phyloP scores from a whole-genome alignment of 2,329 filamentous ascomycete species.

The Fonsecaea nubica region DNA sequence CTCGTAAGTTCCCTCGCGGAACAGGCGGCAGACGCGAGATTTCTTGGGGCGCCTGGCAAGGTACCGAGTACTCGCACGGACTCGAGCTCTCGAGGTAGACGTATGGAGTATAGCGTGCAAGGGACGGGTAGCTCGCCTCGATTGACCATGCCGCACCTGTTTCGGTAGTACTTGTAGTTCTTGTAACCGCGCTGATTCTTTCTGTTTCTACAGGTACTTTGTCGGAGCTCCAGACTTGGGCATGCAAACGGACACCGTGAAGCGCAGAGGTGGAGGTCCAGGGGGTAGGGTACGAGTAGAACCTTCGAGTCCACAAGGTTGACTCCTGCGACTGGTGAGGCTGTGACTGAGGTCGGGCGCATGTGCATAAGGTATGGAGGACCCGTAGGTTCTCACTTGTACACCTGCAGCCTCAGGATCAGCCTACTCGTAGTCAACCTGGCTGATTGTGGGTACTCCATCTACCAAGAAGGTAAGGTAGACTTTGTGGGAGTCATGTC shows the following conservation, averaged over 20 bases:
- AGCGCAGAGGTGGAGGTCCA: background rate
- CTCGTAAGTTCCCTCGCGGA: background rate
- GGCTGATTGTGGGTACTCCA: no score
- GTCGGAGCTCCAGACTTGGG: background rate
- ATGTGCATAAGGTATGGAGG: background rate
- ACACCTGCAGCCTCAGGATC: background rate
- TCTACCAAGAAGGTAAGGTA: background rate
- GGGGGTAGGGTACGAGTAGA: background rate
- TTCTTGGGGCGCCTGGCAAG: conserved; percentile 2
- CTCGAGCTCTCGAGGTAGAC: no score
- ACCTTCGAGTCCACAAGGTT: background rate
- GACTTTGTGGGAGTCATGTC: background rate
- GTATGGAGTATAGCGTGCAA: background rate
- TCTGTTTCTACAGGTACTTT: background rate
- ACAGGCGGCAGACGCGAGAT: conserved; percentile 7
- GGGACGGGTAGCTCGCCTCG: background rate
- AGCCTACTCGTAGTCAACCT: background rate
- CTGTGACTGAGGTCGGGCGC: conserved; percentile 13
- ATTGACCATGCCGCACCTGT: background rate
- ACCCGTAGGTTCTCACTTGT: no score
- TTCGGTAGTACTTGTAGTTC: background rate
- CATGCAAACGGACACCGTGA: background rate
- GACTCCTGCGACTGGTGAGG: conserved; percentile 6
- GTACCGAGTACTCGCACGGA: background rate
- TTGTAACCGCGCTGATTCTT: background rate